Percentiles rank a stretch among this genome's conserved stretches.
Evolutionary conservation across 306 rosid species (phyloP).

Genomic region (Luffa acutangula): DNA sequence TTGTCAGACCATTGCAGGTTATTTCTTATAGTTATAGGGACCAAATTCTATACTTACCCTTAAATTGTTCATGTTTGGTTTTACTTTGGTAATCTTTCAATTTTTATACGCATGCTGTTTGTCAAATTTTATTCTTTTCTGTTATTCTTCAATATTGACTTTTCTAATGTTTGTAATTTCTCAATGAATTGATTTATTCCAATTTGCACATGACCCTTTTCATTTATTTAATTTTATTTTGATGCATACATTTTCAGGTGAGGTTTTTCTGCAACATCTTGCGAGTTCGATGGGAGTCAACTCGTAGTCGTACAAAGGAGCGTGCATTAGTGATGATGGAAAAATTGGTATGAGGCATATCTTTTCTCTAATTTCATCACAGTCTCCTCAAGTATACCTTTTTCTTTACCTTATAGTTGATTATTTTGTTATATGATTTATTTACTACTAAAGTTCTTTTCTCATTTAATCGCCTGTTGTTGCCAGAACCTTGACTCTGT

Average conservation of each 20-base stretch:
- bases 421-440: background rate
- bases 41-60: background rate
- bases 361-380: background rate
- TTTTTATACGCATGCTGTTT: background rate
- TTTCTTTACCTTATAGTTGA: background rate
- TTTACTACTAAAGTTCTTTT: background rate
- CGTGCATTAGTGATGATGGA: slow-evolving; percentile 88
- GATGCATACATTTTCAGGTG: slow-evolving; percentile 33
- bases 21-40: background rate
- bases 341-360: slow-evolving; percentile 49
- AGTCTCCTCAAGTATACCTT: background rate
- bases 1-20: background rate
- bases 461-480: background rate
- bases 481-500: background rate
- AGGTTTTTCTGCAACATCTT: slow-evolving; percentile 47
- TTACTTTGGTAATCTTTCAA: background rate
- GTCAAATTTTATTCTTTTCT: background rate
- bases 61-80: background rate
- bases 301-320: slow-evolving; percentile 83
- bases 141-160: background rate
- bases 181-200: background rate
- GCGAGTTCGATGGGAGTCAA: slow-evolving; percentile 89
- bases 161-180: background rate
- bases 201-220: background rate
- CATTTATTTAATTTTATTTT: background rate